Evolutionary conservation across 2,329 filamentous ascomycete genomes (phyloP), one percentile per base, ranked within the genome.

Genomic region (Phoma sp.): DNA sequence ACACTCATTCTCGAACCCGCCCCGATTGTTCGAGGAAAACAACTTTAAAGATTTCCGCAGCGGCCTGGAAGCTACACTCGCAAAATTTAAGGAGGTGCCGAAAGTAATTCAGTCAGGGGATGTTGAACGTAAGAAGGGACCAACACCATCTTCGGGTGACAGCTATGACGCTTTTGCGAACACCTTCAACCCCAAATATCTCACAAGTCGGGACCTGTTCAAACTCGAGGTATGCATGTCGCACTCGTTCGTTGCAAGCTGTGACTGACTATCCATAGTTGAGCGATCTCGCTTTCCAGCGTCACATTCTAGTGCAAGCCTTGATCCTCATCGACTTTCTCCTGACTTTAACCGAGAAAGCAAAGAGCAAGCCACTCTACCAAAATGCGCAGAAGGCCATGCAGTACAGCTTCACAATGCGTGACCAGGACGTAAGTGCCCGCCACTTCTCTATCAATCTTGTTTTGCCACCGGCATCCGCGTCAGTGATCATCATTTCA

Each of bases 141-240:
- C 84, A 83, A 59, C 85, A 84, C 4, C 77, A 73, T 27, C 96
- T 93, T 75, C 85, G 38, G 81, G 83, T 9, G 82, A 81, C 46
- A 84, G 85, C 7, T 80, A 84, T 44, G 83, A 85, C 49, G 87
- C 88, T 57, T 78, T 87, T 45, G 82, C 86, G 23, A 89, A 86
- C 68, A 87, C 85, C 23, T 98, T 96, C 77, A 99, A 99, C 67
- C 93, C 96, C 1, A 99, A 98, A 71, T 99, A 99, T 72, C 83
- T 99, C 14, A 99, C 95, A n/a, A 98, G 93, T 73, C 85, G 89
- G 61, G 96, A 99, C 72, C 81, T 99, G 1, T 99, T 99, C 74
- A 91, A 96, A 67, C 84, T 99, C 40, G 95, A 99, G 83, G 89
- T 91, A 81, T 56, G 78, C 68, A 58, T 52, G 44, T 23, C 49